Conservation (phyloP, 2,329 filamentous ascomycete genomes). For the Mycocentrospora acerina region DNA sequence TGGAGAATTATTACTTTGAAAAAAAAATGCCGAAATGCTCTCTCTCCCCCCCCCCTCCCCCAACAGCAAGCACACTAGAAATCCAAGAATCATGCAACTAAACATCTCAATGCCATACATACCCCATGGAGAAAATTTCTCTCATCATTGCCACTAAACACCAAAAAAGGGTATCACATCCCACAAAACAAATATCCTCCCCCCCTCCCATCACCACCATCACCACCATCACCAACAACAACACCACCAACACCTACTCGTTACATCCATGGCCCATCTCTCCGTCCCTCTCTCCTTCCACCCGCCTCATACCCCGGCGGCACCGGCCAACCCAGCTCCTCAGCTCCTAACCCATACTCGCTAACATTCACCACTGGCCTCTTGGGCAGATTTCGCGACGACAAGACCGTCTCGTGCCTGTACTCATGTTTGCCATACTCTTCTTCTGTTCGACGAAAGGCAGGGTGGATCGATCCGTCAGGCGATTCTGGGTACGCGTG, state of each 20-base stretch:
- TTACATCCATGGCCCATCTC: neutral
- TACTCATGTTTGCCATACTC: neutral
- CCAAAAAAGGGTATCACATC: too few species aligned
- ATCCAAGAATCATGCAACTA: too few species aligned
- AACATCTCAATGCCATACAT: too few species aligned
- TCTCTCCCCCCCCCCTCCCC: too few species aligned
- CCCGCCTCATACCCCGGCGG: constrained; percentile 15
- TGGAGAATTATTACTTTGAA: too few species aligned
- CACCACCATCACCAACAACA: too few species aligned
- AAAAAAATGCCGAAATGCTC: too few species aligned
- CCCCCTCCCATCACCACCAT: too few species aligned
- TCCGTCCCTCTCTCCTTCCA: neutral
- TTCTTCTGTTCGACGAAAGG: neutral
- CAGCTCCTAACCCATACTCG: constrained; percentile 16
- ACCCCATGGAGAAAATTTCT: too few species aligned
- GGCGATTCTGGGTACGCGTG: neutral
- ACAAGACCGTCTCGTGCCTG: constrained; percentile 2
- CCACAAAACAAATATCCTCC: too few species aligned
- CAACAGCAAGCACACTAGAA: too few species aligned
- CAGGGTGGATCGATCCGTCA: neutral
- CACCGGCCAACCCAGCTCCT: constrained; percentile 20
- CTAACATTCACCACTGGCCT: constrained; percentile 14
- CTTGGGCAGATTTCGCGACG: constrained; percentile 5
- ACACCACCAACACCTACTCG: neutral
- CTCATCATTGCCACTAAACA: too few species aligned